Percentiles rank a stretch among this genome's conserved stretches.
Evolutionary conservation across 2,329 filamentous ascomycete species (phyloP).

Genomic region (Pseudogymnoascus sp.): DNA sequence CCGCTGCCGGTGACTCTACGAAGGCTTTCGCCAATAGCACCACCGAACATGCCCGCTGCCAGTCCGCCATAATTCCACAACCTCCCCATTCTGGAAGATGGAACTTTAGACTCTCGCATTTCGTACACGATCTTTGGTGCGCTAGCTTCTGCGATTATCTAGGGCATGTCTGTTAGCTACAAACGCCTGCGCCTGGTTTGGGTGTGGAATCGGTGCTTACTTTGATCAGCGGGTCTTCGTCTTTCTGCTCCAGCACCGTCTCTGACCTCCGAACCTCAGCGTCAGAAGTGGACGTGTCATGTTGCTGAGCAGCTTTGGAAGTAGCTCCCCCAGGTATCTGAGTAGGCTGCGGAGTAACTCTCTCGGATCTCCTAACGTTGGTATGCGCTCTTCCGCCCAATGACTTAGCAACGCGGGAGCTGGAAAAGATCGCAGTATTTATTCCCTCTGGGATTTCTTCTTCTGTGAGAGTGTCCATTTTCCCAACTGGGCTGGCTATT

Average conservation of each 20-base stretch:
- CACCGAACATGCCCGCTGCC: slow-evolving; percentile 90
- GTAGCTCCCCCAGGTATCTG: background rate
- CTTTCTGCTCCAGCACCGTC: background rate
- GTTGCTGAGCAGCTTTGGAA: background rate
- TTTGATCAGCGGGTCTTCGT: background rate
- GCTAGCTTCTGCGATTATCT: slow-evolving; percentile 18
- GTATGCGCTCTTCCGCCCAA: slow-evolving; percentile 38
- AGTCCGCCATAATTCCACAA: slow-evolving; percentile 94
- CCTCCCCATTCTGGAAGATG: slow-evolving; percentile 75
- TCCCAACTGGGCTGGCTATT: background rate
- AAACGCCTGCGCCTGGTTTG: background rate
- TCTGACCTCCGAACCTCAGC: background rate
- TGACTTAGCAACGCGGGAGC: slow-evolving; percentile 47
- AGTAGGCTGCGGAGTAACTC: background rate
- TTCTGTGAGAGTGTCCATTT: slow-evolving; percentile 23
- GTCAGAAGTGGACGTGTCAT: background rate
- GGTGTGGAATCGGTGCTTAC: background rate
- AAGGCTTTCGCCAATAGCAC: slow-evolving; percentile 77
- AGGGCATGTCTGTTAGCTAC: slow-evolving; percentile 33
- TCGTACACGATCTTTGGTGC: slow-evolving; percentile 44
- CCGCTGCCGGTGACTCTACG: slow-evolving; percentile 68
- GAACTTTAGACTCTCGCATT: slow-evolving; percentile 82
- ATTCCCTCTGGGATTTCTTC: slow-evolving; percentile 47
- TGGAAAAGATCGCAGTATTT: slow-evolving; percentile 55
- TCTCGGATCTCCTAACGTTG: background rate